Conservation (phyloP, 331 rosid species). For the Quercus lobata region DNA sequence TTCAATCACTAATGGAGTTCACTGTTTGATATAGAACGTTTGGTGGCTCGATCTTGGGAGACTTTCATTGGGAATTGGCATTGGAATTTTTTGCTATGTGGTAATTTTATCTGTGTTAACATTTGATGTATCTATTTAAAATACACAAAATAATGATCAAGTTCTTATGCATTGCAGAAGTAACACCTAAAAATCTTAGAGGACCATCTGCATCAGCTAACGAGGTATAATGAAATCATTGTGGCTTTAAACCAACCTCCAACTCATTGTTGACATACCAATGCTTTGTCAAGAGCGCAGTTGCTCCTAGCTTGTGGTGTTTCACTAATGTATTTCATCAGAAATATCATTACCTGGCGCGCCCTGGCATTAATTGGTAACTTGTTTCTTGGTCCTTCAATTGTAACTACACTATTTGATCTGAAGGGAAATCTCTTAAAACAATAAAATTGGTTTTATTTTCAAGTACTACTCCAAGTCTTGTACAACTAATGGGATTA, state of each 20-base stretch:
- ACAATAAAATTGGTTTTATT: not conserved
- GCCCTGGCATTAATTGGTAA: constrained; percentile 55
- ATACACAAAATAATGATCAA: not conserved
- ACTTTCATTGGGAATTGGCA: constrained; percentile 70
- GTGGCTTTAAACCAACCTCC: constrained; percentile 1
- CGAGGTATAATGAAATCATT: constrained; percentile 44
- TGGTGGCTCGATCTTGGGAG: constrained; percentile 82
- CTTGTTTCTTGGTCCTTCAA: not conserved
- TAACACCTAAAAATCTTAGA: constrained; percentile 76
- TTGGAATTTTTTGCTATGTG: constrained; percentile 72
- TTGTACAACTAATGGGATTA: constrained; percentile 52
- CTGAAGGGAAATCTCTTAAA: not conserved
- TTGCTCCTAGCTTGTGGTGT: constrained; percentile 63
- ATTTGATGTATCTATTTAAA: not conserved
- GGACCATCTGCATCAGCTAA: constrained; percentile 70
- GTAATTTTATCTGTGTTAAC: constrained; percentile 24
- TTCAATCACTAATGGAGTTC: not conserved
- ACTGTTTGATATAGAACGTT: constrained; percentile 46
- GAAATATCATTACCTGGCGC: constrained; percentile 41
- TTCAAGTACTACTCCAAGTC: constrained; percentile 48
- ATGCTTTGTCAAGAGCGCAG: constrained; percentile 36
- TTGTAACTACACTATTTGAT: not conserved
- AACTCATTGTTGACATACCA: not conserved
- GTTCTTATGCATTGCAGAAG: constrained; percentile 62
- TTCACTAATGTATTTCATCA: no score